These are phyloP conservation scores for Sporobolomyces pararoseus DNA, from an alignment of 768 basidiomycete species.

Conservation along the genomic window DNA sequence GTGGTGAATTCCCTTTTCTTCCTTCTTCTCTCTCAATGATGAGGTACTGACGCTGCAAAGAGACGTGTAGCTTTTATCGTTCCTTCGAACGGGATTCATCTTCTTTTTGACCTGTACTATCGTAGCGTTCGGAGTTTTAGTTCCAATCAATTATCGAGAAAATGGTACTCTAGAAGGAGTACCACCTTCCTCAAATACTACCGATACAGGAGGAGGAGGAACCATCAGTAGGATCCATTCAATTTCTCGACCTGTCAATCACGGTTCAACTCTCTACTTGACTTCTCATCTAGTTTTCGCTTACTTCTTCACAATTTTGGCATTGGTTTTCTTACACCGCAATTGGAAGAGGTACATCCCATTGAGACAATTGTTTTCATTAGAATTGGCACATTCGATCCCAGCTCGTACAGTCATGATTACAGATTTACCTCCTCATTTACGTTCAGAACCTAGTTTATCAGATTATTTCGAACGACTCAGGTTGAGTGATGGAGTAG, in stretches of 20 bases:
- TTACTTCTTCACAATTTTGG: conserved; percentile 82
- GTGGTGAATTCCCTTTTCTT: conserved; percentile 60
- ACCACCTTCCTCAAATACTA: conserved; percentile 37
- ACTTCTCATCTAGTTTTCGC: conserved; percentile 76
- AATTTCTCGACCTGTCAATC: conserved; percentile 56
- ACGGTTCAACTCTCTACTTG: conserved; percentile 61
- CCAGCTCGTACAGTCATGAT: conserved; percentile 89
- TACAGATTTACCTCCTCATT: conserved; percentile 73
- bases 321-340: conserved; percentile 78
- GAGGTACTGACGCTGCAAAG: neutral
- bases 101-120: conserved; percentile 81
- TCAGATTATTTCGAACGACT: conserved; percentile 93
- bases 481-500: conserved; percentile 53
- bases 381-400: conserved; percentile 91
- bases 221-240: neutral
- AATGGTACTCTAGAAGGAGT: conserved; percentile 54
- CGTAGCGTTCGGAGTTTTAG: conserved; percentile 75
- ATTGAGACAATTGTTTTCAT: conserved; percentile 84
- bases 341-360: conserved; percentile 86
- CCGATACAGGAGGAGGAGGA: conserved; percentile 13
- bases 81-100: conserved; percentile 91
- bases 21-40: neutral
- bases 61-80: conserved; percentile 71
- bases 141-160: conserved; percentile 92
- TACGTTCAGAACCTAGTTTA: conserved; percentile 76